Percentiles rank a stretch among this genome's conserved stretches.
Evolutionary conservation across 768 basidiomycete genomes (phyloP).

Genomic region (Termitomyces sp.): DNA sequence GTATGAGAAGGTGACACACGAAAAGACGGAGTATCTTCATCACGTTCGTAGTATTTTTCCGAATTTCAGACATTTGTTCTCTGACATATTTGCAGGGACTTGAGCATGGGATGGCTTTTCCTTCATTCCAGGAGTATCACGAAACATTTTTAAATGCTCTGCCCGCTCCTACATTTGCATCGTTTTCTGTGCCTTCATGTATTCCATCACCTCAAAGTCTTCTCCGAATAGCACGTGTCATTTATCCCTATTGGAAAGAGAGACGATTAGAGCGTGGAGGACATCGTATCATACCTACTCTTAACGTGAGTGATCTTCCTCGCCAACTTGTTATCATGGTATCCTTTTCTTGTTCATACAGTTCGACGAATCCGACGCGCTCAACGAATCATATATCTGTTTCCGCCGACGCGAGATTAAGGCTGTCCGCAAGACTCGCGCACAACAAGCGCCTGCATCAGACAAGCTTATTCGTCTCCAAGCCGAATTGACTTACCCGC

Average conservation of each 20-base stretch:
- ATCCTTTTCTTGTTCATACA: constrained; percentile 30
- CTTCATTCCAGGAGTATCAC: constrained; percentile 69
- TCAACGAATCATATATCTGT: constrained; percentile 93
- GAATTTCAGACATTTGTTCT: background rate
- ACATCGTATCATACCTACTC: constrained; percentile 75
- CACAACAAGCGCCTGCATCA: constrained; percentile 82
- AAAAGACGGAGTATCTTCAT: constrained; percentile 85
- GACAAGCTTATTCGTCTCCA: constrained; percentile 85
- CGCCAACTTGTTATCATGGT: background rate
- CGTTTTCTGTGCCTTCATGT: constrained; percentile 61
- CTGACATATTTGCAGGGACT: constrained; percentile 35
- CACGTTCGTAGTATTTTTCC: constrained; percentile 50
- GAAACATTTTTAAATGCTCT: constrained; percentile 59
- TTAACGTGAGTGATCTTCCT: constrained; percentile 60
- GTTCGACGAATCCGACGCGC: constrained; percentile 81
- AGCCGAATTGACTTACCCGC: constrained; percentile 62
- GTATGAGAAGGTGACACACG: constrained; percentile 87
- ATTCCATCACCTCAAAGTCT: constrained; percentile 59
- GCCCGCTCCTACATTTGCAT: constrained; percentile 58
- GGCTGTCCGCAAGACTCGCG: constrained; percentile 88
- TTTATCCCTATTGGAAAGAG: constrained; percentile 91
- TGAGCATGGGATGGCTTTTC: constrained; percentile 64
- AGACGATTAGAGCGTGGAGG: constrained; percentile 77
- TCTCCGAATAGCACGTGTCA: constrained; percentile 58
- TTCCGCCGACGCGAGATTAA: constrained; percentile 96